Conservation (phyloP, 2,329 filamentous ascomycete species). For the Zarea fungicola region DNA sequence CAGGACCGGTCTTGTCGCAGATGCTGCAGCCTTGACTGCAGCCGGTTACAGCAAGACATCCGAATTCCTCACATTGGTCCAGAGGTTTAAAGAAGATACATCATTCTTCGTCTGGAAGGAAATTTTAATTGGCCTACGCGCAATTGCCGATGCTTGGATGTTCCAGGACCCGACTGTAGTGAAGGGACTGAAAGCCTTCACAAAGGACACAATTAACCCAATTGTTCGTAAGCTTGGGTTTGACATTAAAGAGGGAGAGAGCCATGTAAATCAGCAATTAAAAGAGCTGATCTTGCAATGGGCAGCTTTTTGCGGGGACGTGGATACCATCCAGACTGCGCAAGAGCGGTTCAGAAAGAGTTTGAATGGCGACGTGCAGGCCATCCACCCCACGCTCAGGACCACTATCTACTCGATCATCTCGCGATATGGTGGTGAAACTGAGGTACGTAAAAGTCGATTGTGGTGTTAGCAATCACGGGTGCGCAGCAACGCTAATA, state of each 20-base stretch:
- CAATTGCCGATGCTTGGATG: conserved; percentile 78
- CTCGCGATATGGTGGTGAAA: conserved; percentile 70
- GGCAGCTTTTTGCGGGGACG: conserved; percentile 75
- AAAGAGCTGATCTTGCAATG: conserved; percentile 84
- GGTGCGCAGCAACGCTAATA: too few relatives aligned
- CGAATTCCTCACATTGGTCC: conserved; percentile 78
- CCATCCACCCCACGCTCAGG: conserved; percentile 88
- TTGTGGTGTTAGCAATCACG: too few relatives aligned
- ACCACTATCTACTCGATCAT: conserved; percentile 81
- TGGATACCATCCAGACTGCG: conserved; percentile 70
- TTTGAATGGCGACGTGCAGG: conserved; percentile 68
- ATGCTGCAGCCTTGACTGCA: conserved; percentile 81
- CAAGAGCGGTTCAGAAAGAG: conserved; percentile 89
- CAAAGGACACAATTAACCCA: conserved; percentile 67
- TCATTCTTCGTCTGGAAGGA: conserved; percentile 96
- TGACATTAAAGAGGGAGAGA: conserved; percentile 77
- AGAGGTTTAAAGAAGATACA: conserved; percentile 75
- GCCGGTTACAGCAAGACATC: conserved; percentile 94
- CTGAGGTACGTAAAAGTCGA: conserved; percentile 65
- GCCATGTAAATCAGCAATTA: conserved; percentile 89
- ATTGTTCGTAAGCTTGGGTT: conserved; percentile 86
- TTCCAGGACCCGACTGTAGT: conserved; percentile 65
- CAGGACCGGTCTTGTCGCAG: conserved; percentile 88
- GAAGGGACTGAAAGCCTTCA: conserved; percentile 77
- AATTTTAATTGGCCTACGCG: conserved; percentile 70